Base-by-base conservation (phyloP, 495 filamentous ascomycete species). In the Trypethelium eluteriae region DNA sequence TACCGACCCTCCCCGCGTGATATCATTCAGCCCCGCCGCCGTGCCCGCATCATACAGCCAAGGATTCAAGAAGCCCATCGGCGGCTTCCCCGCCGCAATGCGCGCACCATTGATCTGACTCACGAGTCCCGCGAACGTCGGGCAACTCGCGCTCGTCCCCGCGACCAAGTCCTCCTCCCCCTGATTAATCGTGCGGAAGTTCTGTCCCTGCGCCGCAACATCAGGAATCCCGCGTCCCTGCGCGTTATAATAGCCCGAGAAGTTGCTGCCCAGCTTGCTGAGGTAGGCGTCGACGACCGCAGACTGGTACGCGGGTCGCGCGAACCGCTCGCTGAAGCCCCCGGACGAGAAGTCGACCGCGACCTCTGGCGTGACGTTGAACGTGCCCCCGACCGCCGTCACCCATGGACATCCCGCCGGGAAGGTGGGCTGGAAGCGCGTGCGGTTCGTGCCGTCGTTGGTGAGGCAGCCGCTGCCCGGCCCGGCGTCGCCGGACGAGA, bases 1-100 rank as follows among this genome's bases (percentile, higher is more conserved):
- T 80, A 44, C 83, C 85, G 4, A 81, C 82, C 0, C 87, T 87
- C 11, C 71, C 62, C 2, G 79, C 79, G 61, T 39, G 39, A 93
- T 84, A 69, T 93, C 89, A 14, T 81, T 89, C 63, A 91, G 76
- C 0, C 53, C 53, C 18, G 78, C 86, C 10, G 74, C 66, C 50
- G 76, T 74, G 11, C 78, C 85, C 6, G 69, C 75, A 10, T 77
- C 76, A 76, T 91, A 92, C 38, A 92, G 70, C 86, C 86, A 89
- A 0, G 88, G 89, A 73, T 93, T 92, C 39, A 91, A 70, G 79
- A 91, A 92, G 0, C 89, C 89, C 63, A 92, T 72, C 0, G 82
- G 75, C 0, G 83, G 77, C 70, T 84, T 74, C 32, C 82, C 82
- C 18, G 78, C 79, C 0, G 80, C 74, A 47, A 86, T 75, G 0